Evolutionary conservation across 768 basidiomycete species (phyloP), one percentile per base, ranked within the genome.

Genomic region (Exidia glandulosa): DNA sequence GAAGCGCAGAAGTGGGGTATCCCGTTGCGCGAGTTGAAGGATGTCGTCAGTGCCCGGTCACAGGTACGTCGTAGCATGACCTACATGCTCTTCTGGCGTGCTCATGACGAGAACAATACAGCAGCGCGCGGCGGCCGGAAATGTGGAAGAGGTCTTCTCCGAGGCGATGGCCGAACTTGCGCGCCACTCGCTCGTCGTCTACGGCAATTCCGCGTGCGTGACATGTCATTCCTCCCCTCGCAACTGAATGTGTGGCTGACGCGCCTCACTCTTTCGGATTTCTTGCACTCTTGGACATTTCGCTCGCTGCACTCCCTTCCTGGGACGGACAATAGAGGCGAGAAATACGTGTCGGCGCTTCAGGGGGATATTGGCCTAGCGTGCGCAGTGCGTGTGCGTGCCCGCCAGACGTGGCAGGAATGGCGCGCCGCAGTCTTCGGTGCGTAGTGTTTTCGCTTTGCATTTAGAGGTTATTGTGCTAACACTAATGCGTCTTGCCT

Each of bases 1-100:
- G 85, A 89, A 64, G 90, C 88, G n/a, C 79, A 78, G 68, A 81
- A 76, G 66, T 92, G 87, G 86, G 91, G 90, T 54, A 63, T 85
- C 30, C 80, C 84, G 59, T 68, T 87, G n/a, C 77, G 78, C 50
- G 73, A 71, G 13, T 70, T 93, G 63, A 77, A 79, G 60, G 79
- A 84, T 30, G 55, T 50, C 31, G 57, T 65, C 58, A 19, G 54
- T 32, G 56, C 30, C 30, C 47, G n/a, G 45, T 9, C 27, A 12
- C 16, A 16, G 23, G 29, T 33, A 36, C 36, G 57, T n/a, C n/a
- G n/a, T 45, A 27, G 29, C 27, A 32, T 57, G 57, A 59, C 27
- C n/a, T n/a, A n/a, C n/a, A n/a, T 74, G 73, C 12, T 88, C 88
- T 66, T 83, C 86, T 66, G 87, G 88, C 59, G 81, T 85, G 45